A percentile compares a stretch with the other conserved stretches of the same genome.
Evolutionary conservation across 2,329 filamentous ascomycete genomes (phyloP).

Genomic region (Pseudogymnoascus sp.): DNA sequence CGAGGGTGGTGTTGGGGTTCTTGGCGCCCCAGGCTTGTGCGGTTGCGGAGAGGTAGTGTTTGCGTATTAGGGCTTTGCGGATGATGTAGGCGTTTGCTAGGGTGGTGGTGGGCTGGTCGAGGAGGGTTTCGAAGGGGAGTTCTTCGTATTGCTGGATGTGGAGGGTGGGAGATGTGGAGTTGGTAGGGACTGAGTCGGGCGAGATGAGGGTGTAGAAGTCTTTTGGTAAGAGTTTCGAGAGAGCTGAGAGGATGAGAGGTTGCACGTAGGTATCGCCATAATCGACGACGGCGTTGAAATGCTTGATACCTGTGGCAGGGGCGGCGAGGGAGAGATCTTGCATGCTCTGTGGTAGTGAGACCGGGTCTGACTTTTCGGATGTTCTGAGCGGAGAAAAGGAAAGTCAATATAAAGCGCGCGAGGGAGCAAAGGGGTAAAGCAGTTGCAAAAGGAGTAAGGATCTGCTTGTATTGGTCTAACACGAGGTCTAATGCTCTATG

Average conservation of each 20-base stretch:
- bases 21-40: slow-evolving; percentile 81
- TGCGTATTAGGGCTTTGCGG: slow-evolving; percentile 90
- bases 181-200: slow-evolving; percentile 27
- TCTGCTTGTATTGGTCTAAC: slow-evolving; percentile 24
- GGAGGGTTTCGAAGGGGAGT: slow-evolving; percentile 72
- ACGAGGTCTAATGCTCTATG: slow-evolving; percentile 22
- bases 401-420: not conserved
- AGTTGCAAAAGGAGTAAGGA: not conserved
- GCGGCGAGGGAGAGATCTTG: slow-evolving; percentile 18
- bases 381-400: not conserved
- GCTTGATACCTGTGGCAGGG: slow-evolving; percentile 23
- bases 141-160: slow-evolving; percentile 83
- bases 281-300: slow-evolving; percentile 63
- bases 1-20: slow-evolving; percentile 62
- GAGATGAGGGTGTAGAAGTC: slow-evolving; percentile 47
- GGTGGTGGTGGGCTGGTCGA: slow-evolving; percentile 50
- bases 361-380: not conserved
- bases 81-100: slow-evolving; percentile 89
- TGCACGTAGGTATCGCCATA: slow-evolving; percentile 89
- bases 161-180: slow-evolving; percentile 33
- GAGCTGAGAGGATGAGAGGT: slow-evolving; percentile 68
- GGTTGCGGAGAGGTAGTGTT: slow-evolving; percentile 84
- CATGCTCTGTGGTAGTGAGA: slow-evolving; percentile 12
- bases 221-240: slow-evolving; percentile 52
- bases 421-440: not conserved